Base-by-base conservation (phyloP, 805 yeast genomes). In the Jamesozyma rosinii region DNA sequence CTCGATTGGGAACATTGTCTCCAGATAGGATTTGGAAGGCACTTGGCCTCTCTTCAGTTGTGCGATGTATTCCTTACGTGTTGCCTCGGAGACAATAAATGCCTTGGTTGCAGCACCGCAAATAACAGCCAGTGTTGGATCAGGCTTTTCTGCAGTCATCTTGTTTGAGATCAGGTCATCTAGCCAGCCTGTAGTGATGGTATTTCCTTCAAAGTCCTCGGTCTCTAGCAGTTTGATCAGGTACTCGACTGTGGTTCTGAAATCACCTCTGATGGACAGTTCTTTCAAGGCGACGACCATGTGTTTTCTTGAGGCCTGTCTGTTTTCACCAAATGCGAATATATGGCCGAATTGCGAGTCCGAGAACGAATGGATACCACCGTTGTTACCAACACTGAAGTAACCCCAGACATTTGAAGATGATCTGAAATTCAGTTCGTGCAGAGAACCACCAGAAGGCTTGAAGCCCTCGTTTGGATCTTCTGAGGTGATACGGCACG, bases 381-480 rank as follows among this genome's bases (percentile, higher is more conserved):
- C 95, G 64, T 86, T 90, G 68, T 85, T 88, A 54, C 92, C 87
- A 42, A 92, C 97, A 17, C 96, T 87, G 77, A 92, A 92, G 66
- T 92, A 92, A 71, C 99, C 99, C 99, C 99, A 92, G 40, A 94
- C 99, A 56, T 92, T 90, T 9, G 97, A 88, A 30, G 95, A 83
- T 3, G 99, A 94, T 65, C 97, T 76, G 75, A 92, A 90, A 64
- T 92, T 94, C 64, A 92, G 77, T 66, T 92, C 98, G 55, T 89
- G 95, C 68, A 92, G 75, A 43, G 88, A 79, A 71, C 99, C 99
- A 61, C 95, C 94, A 34, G 95, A 85, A 42, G 99, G 99, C 68
- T 92, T 92, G 77, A 92, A 92, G 39, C 98, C 99, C 70, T 90
- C 97, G 61, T 95, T 94, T 39, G 99, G 99, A 68, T 92, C 99